Conservation (phyloP, 345 rosid genomes). For the Barbarea vulgaris region DNA sequence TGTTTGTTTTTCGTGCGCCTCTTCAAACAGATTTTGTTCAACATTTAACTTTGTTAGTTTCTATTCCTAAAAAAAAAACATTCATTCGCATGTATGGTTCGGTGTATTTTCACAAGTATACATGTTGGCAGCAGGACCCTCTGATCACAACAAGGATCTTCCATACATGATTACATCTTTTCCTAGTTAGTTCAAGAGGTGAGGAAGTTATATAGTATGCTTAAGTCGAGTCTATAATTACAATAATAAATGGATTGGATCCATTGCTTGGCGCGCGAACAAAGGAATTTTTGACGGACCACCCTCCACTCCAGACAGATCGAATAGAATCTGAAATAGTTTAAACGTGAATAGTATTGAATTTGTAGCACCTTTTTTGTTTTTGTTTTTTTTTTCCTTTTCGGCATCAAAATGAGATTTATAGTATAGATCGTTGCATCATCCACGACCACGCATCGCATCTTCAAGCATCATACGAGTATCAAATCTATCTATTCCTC, state of each 20-base stretch:
- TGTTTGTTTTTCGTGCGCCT: neutral
- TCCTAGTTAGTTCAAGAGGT: neutral
- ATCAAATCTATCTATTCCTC: neutral
- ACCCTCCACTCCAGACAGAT: neutral
- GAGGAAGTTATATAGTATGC: neutral
- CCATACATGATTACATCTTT: neutral
- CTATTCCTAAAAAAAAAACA: neutral
- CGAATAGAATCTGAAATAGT: slow-evolving; percentile 5
- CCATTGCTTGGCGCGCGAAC: neutral
- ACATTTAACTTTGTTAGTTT: neutral
- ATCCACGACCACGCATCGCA: slow-evolving; percentile 9
- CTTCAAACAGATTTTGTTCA: neutral
- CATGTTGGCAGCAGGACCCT: neutral
- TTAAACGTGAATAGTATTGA: slow-evolving; percentile 17
- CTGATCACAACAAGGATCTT: neutral
- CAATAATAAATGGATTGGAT: neutral
- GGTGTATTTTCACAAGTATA: neutral
- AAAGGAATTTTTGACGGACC: slow-evolving; percentile 11
- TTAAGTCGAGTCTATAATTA: neutral
- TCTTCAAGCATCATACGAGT: neutral
- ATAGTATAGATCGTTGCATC: slow-evolving; percentile 11
- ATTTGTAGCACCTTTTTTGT: slow-evolving; percentile 16
- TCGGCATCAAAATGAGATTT: neutral
- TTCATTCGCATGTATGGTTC: slow-evolving; percentile 1
- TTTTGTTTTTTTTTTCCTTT: neutral